These are phyloP conservation scores for Kazachstania sp. DNA, from an alignment of 1,139 yeast genomes.

Conservation along the genomic window DNA sequence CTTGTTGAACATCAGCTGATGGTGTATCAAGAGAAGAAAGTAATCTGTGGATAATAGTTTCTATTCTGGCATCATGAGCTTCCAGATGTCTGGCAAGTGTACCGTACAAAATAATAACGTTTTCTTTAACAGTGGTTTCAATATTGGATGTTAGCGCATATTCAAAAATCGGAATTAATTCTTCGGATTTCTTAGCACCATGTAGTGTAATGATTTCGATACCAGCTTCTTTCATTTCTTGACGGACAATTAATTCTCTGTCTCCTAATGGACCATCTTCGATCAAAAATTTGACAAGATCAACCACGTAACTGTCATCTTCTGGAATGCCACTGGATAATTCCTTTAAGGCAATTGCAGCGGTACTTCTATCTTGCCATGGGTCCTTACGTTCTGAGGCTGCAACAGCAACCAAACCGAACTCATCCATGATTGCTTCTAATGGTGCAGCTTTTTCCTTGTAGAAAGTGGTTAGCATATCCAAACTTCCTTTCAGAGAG, in stretches of 20 bases:
- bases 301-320: conserved; percentile 35
- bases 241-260: conserved; percentile 60
- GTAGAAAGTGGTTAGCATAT: conserved; percentile 46
- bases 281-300: conserved; percentile 52
- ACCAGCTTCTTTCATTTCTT: conserved; percentile 87
- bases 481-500: conserved; percentile 35
- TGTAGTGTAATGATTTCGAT: conserved; percentile 55
- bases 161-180: conserved; percentile 72
- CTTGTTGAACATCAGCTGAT: conserved; percentile 79
- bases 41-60: conserved; percentile 58
- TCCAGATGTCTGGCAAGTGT: conserved; percentile 76
- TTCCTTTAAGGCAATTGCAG: conserved; percentile 58
- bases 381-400: conserved; percentile 55
- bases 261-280: conserved; percentile 64
- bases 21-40: conserved; percentile 75
- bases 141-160: conserved; percentile 34
- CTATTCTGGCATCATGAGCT: conserved; percentile 53
- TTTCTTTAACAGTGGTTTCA: conserved; percentile 64
- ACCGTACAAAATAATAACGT: conserved; percentile 80
- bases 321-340: conserved; percentile 43
- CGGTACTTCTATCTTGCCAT: conserved; percentile 81
- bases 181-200: conserved; percentile 59
- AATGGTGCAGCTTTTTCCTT: conserved; percentile 63
- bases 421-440: conserved; percentile 64
- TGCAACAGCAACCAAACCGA: conserved; percentile 65